Evolutionary conservation across 352 stramenopile genomes (phyloP).

Genomic region (Phytopythium cucurbitacearum): DNA sequence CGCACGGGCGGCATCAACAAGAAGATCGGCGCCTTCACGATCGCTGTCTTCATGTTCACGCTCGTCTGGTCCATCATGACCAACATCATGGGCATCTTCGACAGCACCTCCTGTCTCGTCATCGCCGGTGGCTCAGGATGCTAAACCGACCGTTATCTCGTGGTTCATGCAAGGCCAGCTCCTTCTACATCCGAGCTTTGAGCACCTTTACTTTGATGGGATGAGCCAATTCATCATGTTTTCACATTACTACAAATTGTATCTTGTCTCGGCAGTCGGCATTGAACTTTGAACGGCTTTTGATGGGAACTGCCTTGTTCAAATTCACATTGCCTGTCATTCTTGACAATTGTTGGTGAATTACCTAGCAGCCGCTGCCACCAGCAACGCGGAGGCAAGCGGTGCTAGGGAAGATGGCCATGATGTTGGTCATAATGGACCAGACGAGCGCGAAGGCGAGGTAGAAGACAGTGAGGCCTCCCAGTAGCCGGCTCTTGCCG

Average conservation of each 20-base stretch:
- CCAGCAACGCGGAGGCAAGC: slow-evolving; percentile 24
- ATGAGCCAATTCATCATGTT: too few relatives aligned
- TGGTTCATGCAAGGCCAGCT: too few relatives aligned
- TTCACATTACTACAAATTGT: too few relatives aligned
- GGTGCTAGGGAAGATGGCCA: slow-evolving; percentile 33
- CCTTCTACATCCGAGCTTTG: too few relatives aligned
- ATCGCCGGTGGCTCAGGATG: slow-evolving; percentile 21
- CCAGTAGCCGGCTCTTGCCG: slow-evolving; percentile 19
- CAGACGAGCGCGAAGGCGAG: slow-evolving; percentile 26
- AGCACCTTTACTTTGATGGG: too few relatives aligned
- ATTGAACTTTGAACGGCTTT: too few relatives aligned
- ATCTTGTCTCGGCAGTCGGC: too few relatives aligned
- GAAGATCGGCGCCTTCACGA: slow-evolving; percentile 21
- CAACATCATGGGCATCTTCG: slow-evolving; percentile 25
- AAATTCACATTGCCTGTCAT: neutral
- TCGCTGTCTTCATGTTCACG: slow-evolving; percentile 24
- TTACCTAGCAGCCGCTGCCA: slow-evolving; percentile 14
- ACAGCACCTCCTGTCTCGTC: slow-evolving; percentile 15
- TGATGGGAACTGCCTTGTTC: too few relatives aligned
- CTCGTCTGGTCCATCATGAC: slow-evolving; percentile 17
- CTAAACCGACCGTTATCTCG: slow-evolving; percentile 1
- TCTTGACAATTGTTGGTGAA: neutral
- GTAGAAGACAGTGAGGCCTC: slow-evolving; percentile 26
- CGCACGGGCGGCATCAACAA: slow-evolving; percentile 21
- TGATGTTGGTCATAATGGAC: slow-evolving; percentile 30